Conservation (phyloP, 805 yeast genomes). For the Starmerella gropengiesseri region DNA sequence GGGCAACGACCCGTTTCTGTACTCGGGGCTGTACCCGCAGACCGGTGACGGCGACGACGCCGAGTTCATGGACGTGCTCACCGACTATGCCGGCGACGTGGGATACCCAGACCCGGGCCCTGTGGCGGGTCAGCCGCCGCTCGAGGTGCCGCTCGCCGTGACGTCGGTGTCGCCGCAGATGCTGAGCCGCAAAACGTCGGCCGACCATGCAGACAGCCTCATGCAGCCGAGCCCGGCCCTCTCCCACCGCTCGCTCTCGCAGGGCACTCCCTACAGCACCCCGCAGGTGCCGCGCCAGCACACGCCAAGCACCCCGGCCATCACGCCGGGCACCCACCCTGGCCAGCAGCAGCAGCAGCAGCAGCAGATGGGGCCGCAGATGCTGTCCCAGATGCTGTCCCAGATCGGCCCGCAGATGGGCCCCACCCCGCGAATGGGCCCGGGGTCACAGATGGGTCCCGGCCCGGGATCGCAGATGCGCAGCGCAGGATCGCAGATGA, state of each 20-base stretch:
- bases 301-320: conserved; percentile 6
- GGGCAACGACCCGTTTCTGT: conserved; percentile 5
- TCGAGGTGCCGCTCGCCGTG: neutral
- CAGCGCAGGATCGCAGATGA: too few relatives aligned
- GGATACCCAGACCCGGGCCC: neutral
- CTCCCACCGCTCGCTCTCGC: conserved; percentile 8
- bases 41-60: conserved; percentile 4
- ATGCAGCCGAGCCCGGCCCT: conserved; percentile 14
- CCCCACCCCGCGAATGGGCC: too few relatives aligned
- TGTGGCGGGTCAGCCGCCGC: neutral
- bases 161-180: conserved; percentile 6
- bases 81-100: neutral
- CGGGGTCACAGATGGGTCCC: too few relatives aligned
- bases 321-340: neutral
- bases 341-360: conserved; percentile 2
- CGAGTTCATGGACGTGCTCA: conserved; percentile 11
- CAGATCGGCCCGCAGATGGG: too few relatives aligned
- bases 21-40: conserved; percentile 7
- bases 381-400: too few relatives aligned
- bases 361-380: neutral
- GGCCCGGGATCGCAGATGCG: too few relatives aligned
- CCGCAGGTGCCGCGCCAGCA: conserved; percentile 9
- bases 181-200: conserved; percentile 1
- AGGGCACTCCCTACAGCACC: conserved; percentile 6
- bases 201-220: conserved; percentile 8